Percentiles rank a stretch among this genome's conserved stretches.
Evolutionary conservation across 2,329 filamentous ascomycete species (phyloP).

Genomic region (Fusarium sp.): DNA sequence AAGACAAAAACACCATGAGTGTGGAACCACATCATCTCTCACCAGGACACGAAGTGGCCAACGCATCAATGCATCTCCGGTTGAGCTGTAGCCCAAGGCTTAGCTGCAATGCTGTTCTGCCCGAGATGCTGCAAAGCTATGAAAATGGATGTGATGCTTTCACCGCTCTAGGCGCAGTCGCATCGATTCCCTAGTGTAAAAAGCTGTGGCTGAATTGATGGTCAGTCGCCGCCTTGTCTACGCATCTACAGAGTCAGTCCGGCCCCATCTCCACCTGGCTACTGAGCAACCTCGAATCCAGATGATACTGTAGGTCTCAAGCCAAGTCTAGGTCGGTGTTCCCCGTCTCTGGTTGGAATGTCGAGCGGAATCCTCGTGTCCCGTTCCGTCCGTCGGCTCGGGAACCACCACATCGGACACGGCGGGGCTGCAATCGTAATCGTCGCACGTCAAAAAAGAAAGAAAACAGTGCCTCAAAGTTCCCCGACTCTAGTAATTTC

Average conservation of each 20-base stretch:
- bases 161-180: constrained; percentile 32
- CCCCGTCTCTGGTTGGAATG: constrained; percentile 30
- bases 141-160: constrained; percentile 21
- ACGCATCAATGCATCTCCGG: constrained; percentile 36
- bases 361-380: constrained; percentile 13
- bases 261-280: constrained; percentile 16
- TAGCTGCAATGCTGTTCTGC: constrained; percentile 34
- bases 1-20: constrained; percentile 35
- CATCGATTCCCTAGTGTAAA: constrained; percentile 23
- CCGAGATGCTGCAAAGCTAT: constrained; percentile 36
- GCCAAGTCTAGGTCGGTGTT: constrained; percentile 27
- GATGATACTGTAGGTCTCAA: constrained; percentile 25
- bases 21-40: constrained; percentile 34
- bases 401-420: constrained; percentile 32
- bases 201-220: constrained; percentile 23
- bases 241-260: not conserved
- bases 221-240: not conserved
- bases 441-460: constrained; percentile 7
- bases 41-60: constrained; percentile 34
- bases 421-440: constrained; percentile 28
- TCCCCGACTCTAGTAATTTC: constrained; percentile 2
- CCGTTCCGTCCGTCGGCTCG: constrained; percentile 14
- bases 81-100: constrained; percentile 28
- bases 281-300: constrained; percentile 15
- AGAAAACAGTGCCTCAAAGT: constrained; percentile 1